Evolutionary conservation across 2,329 filamentous ascomycete genomes (phyloP).

Genomic region (Bertia moriformis): DNA sequence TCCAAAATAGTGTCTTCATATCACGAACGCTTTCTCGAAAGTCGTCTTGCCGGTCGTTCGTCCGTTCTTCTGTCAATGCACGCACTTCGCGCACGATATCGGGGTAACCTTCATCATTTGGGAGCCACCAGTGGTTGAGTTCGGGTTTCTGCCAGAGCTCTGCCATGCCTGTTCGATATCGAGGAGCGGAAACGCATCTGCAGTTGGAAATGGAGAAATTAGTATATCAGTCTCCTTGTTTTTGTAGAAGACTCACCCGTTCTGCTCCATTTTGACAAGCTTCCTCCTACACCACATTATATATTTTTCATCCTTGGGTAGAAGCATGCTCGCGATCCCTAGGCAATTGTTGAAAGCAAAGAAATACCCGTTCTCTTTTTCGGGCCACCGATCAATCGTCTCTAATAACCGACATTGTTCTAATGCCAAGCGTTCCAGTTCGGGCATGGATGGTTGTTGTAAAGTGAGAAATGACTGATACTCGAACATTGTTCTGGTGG

Average conservation of each 20-base stretch:
- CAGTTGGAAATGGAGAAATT: conserved; percentile 26
- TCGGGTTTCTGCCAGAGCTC: conserved; percentile 35
- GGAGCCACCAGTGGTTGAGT: conserved; percentile 47
- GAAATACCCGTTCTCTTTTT: conserved; percentile 33
- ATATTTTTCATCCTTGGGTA: conserved; percentile 38
- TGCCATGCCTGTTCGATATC: conserved; percentile 36
- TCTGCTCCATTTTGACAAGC: conserved; percentile 38
- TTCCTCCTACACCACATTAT: conserved; percentile 39
- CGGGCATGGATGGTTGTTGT: conserved; percentile 25
- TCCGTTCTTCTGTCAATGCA: conserved; percentile 37
- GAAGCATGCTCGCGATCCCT: conserved; percentile 36
- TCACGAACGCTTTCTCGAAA: conserved; percentile 32
- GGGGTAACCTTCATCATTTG: conserved; percentile 38
- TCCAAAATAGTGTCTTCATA: conserved; percentile 33
- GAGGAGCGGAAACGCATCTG: conserved; percentile 30
- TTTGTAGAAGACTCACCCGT: conserved; percentile 32
- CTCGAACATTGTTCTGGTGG: conserved; percentile 39
- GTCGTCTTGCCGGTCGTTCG: conserved; percentile 26
- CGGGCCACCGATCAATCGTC: conserved; percentile 36
- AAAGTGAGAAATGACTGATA: conserved; percentile 33
- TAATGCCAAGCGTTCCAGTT: conserved; percentile 28
- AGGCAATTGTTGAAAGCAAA: conserved; percentile 39
- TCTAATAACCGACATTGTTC: conserved; percentile 41
- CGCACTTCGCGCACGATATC: conserved; percentile 40
- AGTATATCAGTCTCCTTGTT: not conserved